These are phyloP conservation scores for Fusarium compactum DNA, from an alignment of 2,329 filamentous ascomycete species.

Conservation along the genomic window DNA sequence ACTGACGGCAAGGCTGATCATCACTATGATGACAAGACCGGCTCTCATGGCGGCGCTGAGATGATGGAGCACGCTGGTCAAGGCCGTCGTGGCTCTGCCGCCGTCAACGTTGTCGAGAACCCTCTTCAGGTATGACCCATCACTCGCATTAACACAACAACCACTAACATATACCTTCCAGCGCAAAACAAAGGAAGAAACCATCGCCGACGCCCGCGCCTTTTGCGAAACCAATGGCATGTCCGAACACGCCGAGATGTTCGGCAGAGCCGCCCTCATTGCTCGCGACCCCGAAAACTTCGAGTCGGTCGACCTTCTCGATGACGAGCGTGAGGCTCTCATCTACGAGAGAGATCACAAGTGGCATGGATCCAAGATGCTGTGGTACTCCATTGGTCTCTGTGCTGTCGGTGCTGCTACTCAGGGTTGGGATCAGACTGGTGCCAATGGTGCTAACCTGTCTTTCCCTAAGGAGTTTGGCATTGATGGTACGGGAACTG, in stretches of 20 bases:
- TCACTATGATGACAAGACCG: conserved; percentile 20
- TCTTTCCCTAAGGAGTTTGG: conserved; percentile 65
- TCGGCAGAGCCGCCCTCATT: conserved; percentile 24
- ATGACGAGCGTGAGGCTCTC: conserved; percentile 58
- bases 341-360: conserved; percentile 72
- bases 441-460: conserved; percentile 71
- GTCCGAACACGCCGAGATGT: conserved; percentile 23
- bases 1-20: conserved; percentile 6
- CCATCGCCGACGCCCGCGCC: conserved; percentile 11
- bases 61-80: conserved; percentile 14
- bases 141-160: accelerated
- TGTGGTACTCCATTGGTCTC: conserved; percentile 75
- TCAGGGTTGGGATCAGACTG: conserved; percentile 75
- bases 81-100: conserved; percentile 15
- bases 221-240: conserved; percentile 27
- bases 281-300: conserved; percentile 18
- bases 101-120: conserved; percentile 22
- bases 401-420: conserved; percentile 77
- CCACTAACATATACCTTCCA: neutral
- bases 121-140: neutral
- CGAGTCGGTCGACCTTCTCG: conserved; percentile 17
- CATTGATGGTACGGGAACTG: conserved; percentile 49
- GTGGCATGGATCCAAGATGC: conserved; percentile 71
- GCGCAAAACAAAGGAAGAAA: conserved; percentile 12
- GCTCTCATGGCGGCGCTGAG: conserved; percentile 12